phyloP scores from a whole-genome alignment of 306 rosid genomes.

The Hippophae gyantsensis region DNA sequence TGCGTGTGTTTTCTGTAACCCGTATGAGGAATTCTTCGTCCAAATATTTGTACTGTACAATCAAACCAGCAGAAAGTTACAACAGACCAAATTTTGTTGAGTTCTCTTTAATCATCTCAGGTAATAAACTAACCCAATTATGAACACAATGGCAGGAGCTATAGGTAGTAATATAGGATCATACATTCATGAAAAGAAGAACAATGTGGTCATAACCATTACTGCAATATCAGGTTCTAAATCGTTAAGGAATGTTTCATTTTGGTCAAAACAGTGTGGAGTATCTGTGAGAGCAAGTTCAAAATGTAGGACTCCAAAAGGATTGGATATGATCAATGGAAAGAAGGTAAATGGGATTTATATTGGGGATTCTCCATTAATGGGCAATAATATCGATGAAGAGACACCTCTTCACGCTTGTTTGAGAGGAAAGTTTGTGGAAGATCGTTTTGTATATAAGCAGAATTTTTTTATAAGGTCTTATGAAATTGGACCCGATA shows the following conservation, averaged over 20 bases:
- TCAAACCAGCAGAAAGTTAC: not conserved
- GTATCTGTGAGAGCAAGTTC: constrained; percentile 18
- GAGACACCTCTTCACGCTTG: constrained; percentile 37
- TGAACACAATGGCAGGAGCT: constrained; percentile 30
- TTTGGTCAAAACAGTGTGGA: constrained; percentile 4
- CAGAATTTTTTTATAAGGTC: constrained; percentile 58
- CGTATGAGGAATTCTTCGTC: constrained; percentile 77
- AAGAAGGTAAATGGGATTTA: constrained; percentile 45
- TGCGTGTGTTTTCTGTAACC: constrained; percentile 70
- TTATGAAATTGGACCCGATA: constrained; percentile 71
- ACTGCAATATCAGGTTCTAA: no score
- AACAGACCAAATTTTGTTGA: constrained; percentile 2
- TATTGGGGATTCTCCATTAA: constrained; percentile 13
- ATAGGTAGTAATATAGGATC: constrained; percentile 1
- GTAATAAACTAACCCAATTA: constrained; percentile 2
- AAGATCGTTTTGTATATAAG: constrained; percentile 50
- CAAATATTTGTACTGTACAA: constrained; percentile 55
- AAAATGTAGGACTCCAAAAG: constrained; percentile 1
- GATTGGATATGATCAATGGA: constrained; percentile 33
- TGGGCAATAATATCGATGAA: constrained; percentile 2
- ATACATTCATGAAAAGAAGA: constrained; percentile 18
- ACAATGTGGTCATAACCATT: constrained; percentile 3
- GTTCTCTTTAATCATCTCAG: not conserved
- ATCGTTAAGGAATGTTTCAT: not conserved
- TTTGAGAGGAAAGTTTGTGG: constrained; percentile 64